Conservation (phyloP, 345 rosid species). For the Ceriops tagal region DNA sequence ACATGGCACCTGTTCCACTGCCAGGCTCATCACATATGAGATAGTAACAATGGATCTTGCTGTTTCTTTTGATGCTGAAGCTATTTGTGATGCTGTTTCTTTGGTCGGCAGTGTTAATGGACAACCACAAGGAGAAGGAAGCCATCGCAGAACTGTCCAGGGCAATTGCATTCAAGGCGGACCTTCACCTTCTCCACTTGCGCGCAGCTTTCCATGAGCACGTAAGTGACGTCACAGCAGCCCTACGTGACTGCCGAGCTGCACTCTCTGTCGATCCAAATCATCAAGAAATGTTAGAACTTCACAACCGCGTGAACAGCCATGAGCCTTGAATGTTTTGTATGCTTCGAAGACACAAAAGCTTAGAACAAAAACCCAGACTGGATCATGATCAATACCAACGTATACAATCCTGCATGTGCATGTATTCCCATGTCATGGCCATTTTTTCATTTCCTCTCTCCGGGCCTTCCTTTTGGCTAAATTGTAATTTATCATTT, state of each 20-base stretch:
- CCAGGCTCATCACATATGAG: no score
- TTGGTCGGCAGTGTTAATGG: constrained; percentile 79
- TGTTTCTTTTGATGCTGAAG: not conserved
- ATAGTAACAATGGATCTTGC: not conserved
- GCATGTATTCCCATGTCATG: no score
- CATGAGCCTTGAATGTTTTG: constrained; percentile 59
- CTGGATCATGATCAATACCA: no score
- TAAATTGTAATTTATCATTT: no score
- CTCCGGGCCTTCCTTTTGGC: no score
- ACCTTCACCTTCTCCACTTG: constrained; percentile 86
- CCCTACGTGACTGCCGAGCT: constrained; percentile 84
- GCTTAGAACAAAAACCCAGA: no score
- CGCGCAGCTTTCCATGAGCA: constrained; percentile 96
- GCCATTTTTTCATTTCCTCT: no score
- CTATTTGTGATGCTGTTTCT: constrained; percentile 1
- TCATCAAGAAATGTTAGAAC: constrained; percentile 90
- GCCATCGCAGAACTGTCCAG: constrained; percentile 83
- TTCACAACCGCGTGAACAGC: constrained; percentile 87
- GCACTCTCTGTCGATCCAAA: constrained; percentile 94
- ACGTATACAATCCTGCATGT: no score
- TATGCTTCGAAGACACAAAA: no score
- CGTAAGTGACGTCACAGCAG: constrained; percentile 58
- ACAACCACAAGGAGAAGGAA: constrained; percentile 73
- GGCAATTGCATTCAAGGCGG: constrained; percentile 89
- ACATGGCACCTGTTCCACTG: no score